Conservation (phyloP, 768 basidiomycete species). For the Mrakia frigida region DNA sequence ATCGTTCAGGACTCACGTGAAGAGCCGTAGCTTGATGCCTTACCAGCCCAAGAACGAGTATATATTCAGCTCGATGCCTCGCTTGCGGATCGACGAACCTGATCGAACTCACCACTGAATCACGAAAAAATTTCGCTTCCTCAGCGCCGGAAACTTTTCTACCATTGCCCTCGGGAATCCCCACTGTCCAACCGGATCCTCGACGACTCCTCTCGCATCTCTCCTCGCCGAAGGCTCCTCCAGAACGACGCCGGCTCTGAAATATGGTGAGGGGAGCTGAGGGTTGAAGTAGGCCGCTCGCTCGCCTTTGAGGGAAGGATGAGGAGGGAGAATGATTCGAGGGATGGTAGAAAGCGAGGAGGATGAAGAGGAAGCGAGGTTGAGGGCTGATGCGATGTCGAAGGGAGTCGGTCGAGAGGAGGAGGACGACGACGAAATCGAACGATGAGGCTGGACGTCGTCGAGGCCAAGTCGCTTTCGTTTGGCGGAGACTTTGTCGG, state of each 20-base stretch:
- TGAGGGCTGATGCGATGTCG: not conserved
- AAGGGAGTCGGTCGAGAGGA: not conserved
- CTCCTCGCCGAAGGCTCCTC: not conserved
- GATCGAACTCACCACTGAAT: constrained; percentile 8
- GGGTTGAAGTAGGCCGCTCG: not conserved
- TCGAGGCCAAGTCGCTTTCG: not conserved
- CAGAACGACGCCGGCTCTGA: not conserved
- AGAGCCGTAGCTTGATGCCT: constrained; percentile 12
- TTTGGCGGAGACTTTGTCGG: too few species aligned
- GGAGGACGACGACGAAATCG: not conserved
- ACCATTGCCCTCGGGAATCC: not conserved
- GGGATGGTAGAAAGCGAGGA: not conserved
- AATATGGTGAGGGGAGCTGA: not conserved
- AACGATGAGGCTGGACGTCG: not conserved
- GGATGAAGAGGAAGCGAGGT: not conserved
- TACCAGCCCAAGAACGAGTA: too few species aligned
- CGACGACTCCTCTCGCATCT: not conserved
- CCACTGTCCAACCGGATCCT: not conserved
- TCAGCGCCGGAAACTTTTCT: not conserved
- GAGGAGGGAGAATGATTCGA: not conserved
- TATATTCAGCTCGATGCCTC: too few species aligned
- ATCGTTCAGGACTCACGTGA: not conserved
- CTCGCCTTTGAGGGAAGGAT: not conserved
- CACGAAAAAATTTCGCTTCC: constrained; percentile 1
- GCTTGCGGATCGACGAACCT: too few species aligned